Conservation (phyloP, 2,329 filamentous ascomycete species). For the Pochonia chlamydosporia region DNA sequence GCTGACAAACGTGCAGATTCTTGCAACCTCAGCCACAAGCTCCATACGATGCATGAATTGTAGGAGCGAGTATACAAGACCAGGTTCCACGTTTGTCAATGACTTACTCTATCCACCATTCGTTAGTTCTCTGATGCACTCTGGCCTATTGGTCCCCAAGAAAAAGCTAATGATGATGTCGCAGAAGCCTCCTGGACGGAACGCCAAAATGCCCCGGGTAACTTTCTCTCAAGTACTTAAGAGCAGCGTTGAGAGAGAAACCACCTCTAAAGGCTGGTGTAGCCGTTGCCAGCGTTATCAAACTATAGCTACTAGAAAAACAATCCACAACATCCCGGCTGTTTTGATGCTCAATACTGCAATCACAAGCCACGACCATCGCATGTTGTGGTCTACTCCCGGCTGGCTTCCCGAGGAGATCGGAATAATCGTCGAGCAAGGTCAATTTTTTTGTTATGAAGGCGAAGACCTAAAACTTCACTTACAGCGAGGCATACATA, state of each 20-base stretch:
- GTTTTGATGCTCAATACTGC: conserved; percentile 88
- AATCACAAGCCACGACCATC: conserved; percentile 64
- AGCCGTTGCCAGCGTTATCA: conserved; percentile 87
- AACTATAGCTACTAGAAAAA: conserved; percentile 77
- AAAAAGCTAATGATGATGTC: not conserved
- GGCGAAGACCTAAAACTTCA: conserved; percentile 81
- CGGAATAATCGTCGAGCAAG: conserved; percentile 81
- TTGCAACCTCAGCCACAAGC: conserved; percentile 66
- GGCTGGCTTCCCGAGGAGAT: conserved; percentile 93
- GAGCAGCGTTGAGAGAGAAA: conserved; percentile 82
- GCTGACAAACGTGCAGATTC: conserved; percentile 26
- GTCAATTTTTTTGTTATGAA: conserved; percentile 93
- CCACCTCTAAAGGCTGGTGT: conserved; percentile 89
- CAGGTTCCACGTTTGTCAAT: conserved; percentile 74
- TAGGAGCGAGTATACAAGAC: conserved; percentile 75
- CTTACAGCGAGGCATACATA: conserved; percentile 70
- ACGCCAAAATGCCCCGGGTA: conserved; percentile 45
- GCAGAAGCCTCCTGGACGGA: conserved; percentile 43
- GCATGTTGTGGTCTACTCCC: conserved; percentile 78
- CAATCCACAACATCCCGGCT: conserved; percentile 72
- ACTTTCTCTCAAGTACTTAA: conserved; percentile 92
- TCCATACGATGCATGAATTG: conserved; percentile 83
- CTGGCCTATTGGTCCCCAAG: too few species aligned
- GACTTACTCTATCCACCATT: conserved; percentile 72
- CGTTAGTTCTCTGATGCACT: conserved; percentile 17